phyloP scores from a whole-genome alignment of 1,284 basidiomycete species.

The Moniliella sp. region DNA sequence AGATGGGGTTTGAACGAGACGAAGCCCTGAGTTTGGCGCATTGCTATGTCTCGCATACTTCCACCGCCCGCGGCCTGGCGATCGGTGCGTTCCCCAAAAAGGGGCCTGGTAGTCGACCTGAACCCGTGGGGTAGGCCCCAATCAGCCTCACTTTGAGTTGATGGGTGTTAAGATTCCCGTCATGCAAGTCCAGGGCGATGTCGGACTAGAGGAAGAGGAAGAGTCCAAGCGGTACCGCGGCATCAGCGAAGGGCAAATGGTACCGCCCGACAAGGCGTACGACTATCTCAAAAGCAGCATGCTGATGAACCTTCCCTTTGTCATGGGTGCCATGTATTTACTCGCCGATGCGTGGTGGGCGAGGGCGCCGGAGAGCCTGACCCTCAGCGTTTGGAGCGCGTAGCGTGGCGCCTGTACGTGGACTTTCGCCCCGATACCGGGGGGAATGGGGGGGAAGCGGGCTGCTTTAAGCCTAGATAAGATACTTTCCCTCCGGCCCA shows the following conservation, averaged over 20 bases:
- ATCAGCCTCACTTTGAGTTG: constrained; percentile 79
- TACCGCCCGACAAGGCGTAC: constrained; percentile 44
- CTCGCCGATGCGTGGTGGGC: constrained; percentile 26
- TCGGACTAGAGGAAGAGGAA: too few relatives aligned
- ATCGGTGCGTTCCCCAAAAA: constrained; percentile 46
- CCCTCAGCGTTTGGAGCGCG: constrained; percentile 11
- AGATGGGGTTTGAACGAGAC: constrained; percentile 58
- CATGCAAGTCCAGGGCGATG: constrained; percentile 43
- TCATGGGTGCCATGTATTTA: constrained; percentile 21
- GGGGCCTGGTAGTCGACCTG: too few relatives aligned
- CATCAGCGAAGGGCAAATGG: constrained; percentile 50
- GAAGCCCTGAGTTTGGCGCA: constrained; percentile 62
- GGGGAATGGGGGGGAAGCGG: constrained; percentile 30
- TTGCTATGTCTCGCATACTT: constrained; percentile 38
- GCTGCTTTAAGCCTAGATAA: constrained; percentile 16
- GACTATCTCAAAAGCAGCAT: constrained; percentile 21
- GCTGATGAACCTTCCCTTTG: constrained; percentile 22
- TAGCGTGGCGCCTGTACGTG: constrained; percentile 21
- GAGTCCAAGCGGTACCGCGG: too few relatives aligned
- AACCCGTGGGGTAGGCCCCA: constrained; percentile 43
- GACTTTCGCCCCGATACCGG: constrained; percentile 25
- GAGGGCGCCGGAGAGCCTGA: constrained; percentile 1
- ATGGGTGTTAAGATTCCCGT: constrained; percentile 74
- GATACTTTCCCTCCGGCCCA: too few relatives aligned
- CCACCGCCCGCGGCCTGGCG: constrained; percentile 56